Evolutionary conservation across 2,329 filamentous ascomycete species (phyloP).

Genomic region (Diplodia intermedia): DNA sequence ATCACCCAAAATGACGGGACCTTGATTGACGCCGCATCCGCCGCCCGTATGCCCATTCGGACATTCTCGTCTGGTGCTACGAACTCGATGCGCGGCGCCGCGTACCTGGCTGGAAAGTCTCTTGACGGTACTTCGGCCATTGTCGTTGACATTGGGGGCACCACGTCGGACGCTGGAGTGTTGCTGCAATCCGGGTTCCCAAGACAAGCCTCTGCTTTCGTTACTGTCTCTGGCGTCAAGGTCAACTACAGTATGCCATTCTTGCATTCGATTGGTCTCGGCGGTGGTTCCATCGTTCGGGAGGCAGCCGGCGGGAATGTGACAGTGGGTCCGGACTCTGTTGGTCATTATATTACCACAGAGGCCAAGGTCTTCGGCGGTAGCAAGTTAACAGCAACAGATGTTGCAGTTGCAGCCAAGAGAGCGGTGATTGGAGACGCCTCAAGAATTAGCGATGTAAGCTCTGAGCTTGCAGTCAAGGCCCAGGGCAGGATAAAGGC

Average conservation of each 20-base stretch:
- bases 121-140: slow-evolving; percentile 19
- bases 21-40: slow-evolving; percentile 55
- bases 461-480: slow-evolving; percentile 35
- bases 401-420: slow-evolving; percentile 55
- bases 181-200: slow-evolving; percentile 69
- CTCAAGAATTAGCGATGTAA: slow-evolving; percentile 44
- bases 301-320: slow-evolving; percentile 45
- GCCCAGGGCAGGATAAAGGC: slow-evolving; percentile 52
- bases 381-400: slow-evolving; percentile 64
- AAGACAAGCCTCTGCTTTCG: slow-evolving; percentile 67
- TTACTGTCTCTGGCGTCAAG: slow-evolving; percentile 66
- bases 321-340: slow-evolving; percentile 67
- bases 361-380: slow-evolving; percentile 66
- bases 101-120: slow-evolving; percentile 47
- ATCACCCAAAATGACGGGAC: slow-evolving; percentile 62
- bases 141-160: slow-evolving; percentile 72
- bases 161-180: slow-evolving; percentile 69
- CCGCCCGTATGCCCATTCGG: slow-evolving; percentile 57
- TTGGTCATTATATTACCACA: slow-evolving; percentile 63
- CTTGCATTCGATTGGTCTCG: slow-evolving; percentile 58
- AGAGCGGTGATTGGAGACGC: slow-evolving; percentile 54
- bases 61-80: slow-evolving; percentile 61
- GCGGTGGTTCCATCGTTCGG: slow-evolving; percentile 64
- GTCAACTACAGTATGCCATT: slow-evolving; percentile 55
- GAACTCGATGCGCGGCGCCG: slow-evolving; percentile 61